Percentiles rank a stretch among this genome's conserved stretches.
Evolutionary conservation across 139 green algal genomes (phyloP).

Genomic region (Edaphochlamys debaryana): DNA sequence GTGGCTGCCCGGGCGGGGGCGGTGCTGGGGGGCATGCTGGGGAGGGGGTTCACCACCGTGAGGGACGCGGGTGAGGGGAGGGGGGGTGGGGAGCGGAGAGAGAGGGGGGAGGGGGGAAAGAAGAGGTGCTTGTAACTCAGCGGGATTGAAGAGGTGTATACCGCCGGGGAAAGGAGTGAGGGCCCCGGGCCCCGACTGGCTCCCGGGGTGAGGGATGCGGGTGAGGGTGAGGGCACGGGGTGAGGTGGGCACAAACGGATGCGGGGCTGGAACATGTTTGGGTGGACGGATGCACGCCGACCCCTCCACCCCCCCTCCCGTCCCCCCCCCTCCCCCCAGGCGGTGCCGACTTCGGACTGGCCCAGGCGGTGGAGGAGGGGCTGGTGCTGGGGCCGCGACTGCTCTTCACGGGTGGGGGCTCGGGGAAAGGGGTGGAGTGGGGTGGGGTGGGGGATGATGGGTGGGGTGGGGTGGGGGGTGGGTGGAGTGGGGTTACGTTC

Average conservation of each 20-base stretch:
- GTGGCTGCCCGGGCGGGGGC: constrained; percentile 51
- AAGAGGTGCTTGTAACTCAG: background rate
- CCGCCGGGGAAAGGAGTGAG: too few relatives aligned
- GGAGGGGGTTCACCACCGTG: constrained; percentile 78
- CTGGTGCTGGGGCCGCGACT: constrained; percentile 64
- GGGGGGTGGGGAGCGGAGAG: too few relatives aligned
- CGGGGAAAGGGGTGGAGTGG: background rate
- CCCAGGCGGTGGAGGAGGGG: constrained; percentile 72
- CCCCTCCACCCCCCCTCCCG: too few relatives aligned
- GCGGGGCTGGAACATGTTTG: too few relatives aligned
- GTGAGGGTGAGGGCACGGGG: too few relatives aligned
- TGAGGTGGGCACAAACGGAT: too few relatives aligned
- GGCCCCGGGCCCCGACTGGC: background rate
- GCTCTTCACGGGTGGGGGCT: constrained; percentile 65
- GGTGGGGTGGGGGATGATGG: background rate
- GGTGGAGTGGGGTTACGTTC: too few relatives aligned
- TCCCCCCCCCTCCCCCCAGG: too few relatives aligned
- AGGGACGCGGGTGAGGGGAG: constrained; percentile 53
- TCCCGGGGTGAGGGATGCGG: too few relatives aligned
- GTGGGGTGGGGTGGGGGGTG: background rate
- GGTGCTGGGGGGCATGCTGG: constrained; percentile 71
- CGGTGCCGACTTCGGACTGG: constrained; percentile 75
- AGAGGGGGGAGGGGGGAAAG: background rate
- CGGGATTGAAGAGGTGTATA: too few relatives aligned
- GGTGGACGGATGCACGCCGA: too few relatives aligned